Percentiles rank a stretch among this genome's conserved stretches.
Evolutionary conservation across 1,139 yeast genomes (phyloP).

Genomic region (Geotrichum fermentans): DNA sequence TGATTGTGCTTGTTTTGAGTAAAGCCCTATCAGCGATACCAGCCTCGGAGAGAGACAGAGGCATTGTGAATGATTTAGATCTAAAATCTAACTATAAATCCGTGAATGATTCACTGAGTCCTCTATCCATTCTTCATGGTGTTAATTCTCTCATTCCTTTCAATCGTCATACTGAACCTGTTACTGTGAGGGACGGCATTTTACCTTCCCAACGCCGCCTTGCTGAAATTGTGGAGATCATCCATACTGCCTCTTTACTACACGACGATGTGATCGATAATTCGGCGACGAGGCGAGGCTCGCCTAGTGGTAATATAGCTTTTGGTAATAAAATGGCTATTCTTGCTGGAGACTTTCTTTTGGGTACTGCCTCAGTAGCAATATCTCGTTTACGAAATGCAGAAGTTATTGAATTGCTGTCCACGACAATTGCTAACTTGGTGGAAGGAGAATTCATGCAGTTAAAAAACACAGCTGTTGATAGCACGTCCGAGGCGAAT

Average conservation of each 20-base stretch:
- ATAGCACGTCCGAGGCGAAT: slow-evolving; percentile 60
- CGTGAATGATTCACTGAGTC: slow-evolving; percentile 52
- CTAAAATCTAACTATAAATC: slow-evolving; percentile 30
- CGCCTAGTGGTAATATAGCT: slow-evolving; percentile 88
- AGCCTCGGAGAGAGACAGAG: slow-evolving; percentile 57
- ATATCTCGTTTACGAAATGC: slow-evolving; percentile 89
- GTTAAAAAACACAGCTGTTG: slow-evolving; percentile 77
- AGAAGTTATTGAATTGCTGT: slow-evolving; percentile 92
- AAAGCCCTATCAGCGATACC: slow-evolving; percentile 82
- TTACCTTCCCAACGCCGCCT: slow-evolving; percentile 90
- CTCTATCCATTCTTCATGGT: slow-evolving; percentile 79
- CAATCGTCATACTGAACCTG: slow-evolving; percentile 73
- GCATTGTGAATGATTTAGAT: slow-evolving; percentile 33
- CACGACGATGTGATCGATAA: slow-evolving; percentile 97
- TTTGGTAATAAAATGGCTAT: slow-evolving; percentile 97
- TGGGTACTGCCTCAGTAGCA: slow-evolving; percentile 95
- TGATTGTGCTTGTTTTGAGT: slow-evolving; percentile 75
- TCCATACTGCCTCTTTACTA: slow-evolving; percentile 91
- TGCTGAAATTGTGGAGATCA: slow-evolving; percentile 97
- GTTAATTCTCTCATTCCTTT: slow-evolving; percentile 78
- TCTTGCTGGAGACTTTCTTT: slow-evolving; percentile 88
- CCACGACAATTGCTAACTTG: slow-evolving; percentile 92
- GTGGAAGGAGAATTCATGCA: slow-evolving; percentile 99
- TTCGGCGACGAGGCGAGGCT: slow-evolving; percentile 84
- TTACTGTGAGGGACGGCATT: slow-evolving; percentile 50